These are phyloP conservation scores for Apiospora pterosperma DNA, from an alignment of 2,329 filamentous ascomycete genomes.

Conservation along the genomic window DNA sequence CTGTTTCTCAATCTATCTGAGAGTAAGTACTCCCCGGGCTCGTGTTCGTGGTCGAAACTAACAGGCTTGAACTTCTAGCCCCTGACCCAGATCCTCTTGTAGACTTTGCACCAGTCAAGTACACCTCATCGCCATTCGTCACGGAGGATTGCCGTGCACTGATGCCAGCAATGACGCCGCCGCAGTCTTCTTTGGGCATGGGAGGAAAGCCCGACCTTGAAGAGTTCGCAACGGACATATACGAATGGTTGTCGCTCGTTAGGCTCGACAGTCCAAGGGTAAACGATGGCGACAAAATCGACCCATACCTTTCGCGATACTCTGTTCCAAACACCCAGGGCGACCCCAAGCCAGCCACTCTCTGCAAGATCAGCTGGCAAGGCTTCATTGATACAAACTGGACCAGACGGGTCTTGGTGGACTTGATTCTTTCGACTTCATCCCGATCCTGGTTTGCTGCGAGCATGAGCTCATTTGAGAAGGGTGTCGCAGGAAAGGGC, in stretches of 20 bases:
- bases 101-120: constrained; percentile 39
- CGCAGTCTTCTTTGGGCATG: constrained; percentile 26
- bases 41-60: not conserved
- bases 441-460: constrained; percentile 53
- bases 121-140: constrained; percentile 33
- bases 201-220: constrained; percentile 51
- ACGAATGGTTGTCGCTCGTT: constrained; percentile 74
- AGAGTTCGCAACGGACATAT: constrained; percentile 59
- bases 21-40: constrained; percentile 31
- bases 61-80: constrained; percentile 31
- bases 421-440: constrained; percentile 39
- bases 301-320: constrained; percentile 69
- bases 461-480: constrained; percentile 49
- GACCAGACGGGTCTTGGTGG: constrained; percentile 45
- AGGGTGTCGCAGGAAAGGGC: constrained; percentile 38
- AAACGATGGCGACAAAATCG: constrained; percentile 52
- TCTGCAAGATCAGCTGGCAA: constrained; percentile 56
- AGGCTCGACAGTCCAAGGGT: constrained; percentile 65
- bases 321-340: constrained; percentile 43
- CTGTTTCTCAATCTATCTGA: constrained; percentile 66
- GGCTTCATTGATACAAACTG: constrained; percentile 55
- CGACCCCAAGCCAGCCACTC: constrained; percentile 20
- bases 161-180: constrained; percentile 31
- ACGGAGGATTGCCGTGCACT: constrained; percentile 20
- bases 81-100: constrained; percentile 47